A percentile compares a stretch with the other conserved stretches of the same genome.
Conservation (phyloP, 2,329 filamentous ascomycete species). For the Colletotrichum tabaci region DNA sequence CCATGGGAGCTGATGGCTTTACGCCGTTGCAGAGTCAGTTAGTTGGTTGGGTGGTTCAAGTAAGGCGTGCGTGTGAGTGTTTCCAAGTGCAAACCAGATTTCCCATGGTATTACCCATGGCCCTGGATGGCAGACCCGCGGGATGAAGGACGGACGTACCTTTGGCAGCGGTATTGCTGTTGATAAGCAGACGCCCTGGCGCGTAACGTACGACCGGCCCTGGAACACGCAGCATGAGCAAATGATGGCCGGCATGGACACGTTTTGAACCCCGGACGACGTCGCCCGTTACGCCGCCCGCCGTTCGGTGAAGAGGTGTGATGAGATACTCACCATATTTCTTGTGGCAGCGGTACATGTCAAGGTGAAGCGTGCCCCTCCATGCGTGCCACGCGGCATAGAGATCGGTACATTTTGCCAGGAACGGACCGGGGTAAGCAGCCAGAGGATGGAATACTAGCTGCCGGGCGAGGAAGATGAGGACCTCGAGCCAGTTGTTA, state of each 20-base stretch:
- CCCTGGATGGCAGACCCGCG: too few species aligned
- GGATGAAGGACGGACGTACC: conserved; percentile 13
- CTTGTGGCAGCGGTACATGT: conserved; percentile 52
- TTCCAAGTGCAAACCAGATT: too few species aligned
- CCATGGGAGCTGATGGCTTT: conserved; percentile 42
- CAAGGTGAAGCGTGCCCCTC: conserved; percentile 53
- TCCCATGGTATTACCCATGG: too few species aligned
- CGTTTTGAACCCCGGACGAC: too few species aligned
- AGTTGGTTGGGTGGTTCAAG: too few species aligned
- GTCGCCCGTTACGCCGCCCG: too few species aligned
- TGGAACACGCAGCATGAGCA: background rate
- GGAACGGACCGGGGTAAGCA: conserved; percentile 17
- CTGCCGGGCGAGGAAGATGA: background rate
- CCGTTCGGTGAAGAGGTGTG: too few species aligned
- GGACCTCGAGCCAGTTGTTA: too few species aligned
- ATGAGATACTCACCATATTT: conserved; percentile 48
- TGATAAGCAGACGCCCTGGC: conserved; percentile 45
- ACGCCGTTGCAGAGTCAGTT: background rate
- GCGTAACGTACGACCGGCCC: conserved; percentile 47
- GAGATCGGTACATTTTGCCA: conserved; percentile 27
- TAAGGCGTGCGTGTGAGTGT: too few species aligned
- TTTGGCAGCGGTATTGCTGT: conserved; percentile 34
- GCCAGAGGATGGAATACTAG: conserved; percentile 27
- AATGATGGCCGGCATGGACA: too few species aligned
- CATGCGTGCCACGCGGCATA: conserved; percentile 53